Conservation (phyloP, 139 green algal genomes). For the Trebouxia sp. region DNA sequence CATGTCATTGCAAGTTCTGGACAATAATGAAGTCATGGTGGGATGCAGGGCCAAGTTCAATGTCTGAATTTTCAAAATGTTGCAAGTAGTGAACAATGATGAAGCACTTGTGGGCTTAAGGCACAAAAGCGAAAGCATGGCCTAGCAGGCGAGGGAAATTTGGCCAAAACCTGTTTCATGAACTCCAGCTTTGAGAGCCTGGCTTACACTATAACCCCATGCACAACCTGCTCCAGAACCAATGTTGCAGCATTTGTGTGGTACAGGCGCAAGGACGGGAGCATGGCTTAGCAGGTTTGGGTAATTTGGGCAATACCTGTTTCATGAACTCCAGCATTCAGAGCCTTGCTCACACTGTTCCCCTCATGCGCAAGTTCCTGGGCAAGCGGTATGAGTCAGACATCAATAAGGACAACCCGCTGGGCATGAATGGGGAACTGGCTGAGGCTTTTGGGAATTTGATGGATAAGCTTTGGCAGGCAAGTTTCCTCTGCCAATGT, state of each 20-base stretch:
- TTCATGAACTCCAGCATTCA: constrained; percentile 96
- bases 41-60: too few species aligned
- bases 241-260: too few species aligned
- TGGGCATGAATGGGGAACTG: constrained; percentile 91
- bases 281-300: constrained; percentile 69
- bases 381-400: constrained; percentile 65
- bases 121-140: constrained; percentile 42
- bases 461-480: constrained; percentile 85
- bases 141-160: constrained; percentile 75
- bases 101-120: too few species aligned
- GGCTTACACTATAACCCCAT: constrained; percentile 73
- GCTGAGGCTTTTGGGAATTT: constrained; percentile 85
- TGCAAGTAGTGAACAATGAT: too few species aligned
- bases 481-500: constrained; percentile 25
- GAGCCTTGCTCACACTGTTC: constrained; percentile 87
- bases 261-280: not conserved
- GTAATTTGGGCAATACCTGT: constrained; percentile 93
- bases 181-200: constrained; percentile 96
- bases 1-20: too few species aligned
- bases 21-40: too few species aligned
- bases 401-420: constrained; percentile 85
- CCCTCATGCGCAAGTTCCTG: constrained; percentile 83
- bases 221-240: constrained; percentile 81
- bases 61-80: too few species aligned
- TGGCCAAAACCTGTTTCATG: constrained; percentile 97